Base-by-base conservation (phyloP, 179 eudicot genomes). In the Silene noctiflora region DNA sequence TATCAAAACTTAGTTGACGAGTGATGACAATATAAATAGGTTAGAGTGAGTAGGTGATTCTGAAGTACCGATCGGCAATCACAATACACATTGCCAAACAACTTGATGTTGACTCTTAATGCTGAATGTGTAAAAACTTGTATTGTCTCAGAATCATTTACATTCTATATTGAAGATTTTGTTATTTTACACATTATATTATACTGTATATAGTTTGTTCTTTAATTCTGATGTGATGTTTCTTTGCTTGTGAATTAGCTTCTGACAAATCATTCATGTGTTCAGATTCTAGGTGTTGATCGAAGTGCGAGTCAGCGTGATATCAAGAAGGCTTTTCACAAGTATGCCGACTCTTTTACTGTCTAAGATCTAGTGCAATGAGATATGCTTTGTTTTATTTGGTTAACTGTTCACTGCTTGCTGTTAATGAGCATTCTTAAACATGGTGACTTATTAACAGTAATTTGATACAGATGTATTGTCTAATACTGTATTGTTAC, bases 241-340 rank as follows among this genome's bases (percentile, higher is more conserved):
- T 25, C 77, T 51, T 25, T 46, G 51, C 48, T 67, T 58, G 69
- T 27, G 1, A 2, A 27, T 27, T 27, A 27, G 29, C 1, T 27
- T 27, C 1, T 27, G 29, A 27, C 1, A 27, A 27, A 27, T 27
- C 1, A 27, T 27, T n/a, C 0, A 14, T 12, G 2, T 46, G 70
- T 71, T 71, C 91, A 94, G 98, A 90, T 94, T 66, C 89, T 94
- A 70, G 98, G 98, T 66, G 97, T 94, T 77, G 96, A 94, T 53
- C 76, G 78, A 71, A 87, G 73, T 75, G 97, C 98, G 29, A 89
- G 88, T 78, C 94, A 89, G 75, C 88, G 98, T 17, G 97, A 94
- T 53, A 89, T 94, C 80, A 89, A 92, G 81, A 94, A 94, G 80
- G 97, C 98, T 66, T 94, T 94, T 66, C 98, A 94, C 93, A 94